Percentiles rank a stretch among this genome's conserved stretches.
Evolutionary conservation across 2,329 filamentous ascomycete species (phyloP).

Genomic region (Fusarium anthophilum): DNA sequence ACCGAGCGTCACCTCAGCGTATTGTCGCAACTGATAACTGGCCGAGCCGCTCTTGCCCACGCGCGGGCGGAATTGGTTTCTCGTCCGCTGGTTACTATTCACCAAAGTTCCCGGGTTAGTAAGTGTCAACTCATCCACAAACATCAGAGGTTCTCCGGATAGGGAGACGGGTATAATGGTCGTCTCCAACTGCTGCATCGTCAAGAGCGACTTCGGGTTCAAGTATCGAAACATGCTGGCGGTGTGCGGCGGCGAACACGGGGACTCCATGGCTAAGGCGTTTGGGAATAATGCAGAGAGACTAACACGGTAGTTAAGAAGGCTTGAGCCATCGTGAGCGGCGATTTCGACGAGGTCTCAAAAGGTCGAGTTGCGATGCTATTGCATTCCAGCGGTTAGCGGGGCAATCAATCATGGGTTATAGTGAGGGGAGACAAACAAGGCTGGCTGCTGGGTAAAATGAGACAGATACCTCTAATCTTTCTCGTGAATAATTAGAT

Average conservation of each 20-base stretch:
- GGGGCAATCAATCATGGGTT: slow-evolving; percentile 46
- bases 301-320: slow-evolving; percentile 57
- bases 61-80: slow-evolving; percentile 91
- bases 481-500: slow-evolving; percentile 4
- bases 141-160: slow-evolving; percentile 17
- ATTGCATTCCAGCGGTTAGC: slow-evolving; percentile 55
- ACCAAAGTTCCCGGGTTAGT: slow-evolving; percentile 44
- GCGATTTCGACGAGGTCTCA: slow-evolving; percentile 21
- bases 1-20: slow-evolving; percentile 95
- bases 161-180: slow-evolving; percentile 46
- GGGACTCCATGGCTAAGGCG: neutral
- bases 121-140: slow-evolving; percentile 34
- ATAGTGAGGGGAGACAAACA: slow-evolving; percentile 23
- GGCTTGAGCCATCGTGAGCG: slow-evolving; percentile 49
- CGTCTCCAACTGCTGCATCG: slow-evolving; percentile 44
- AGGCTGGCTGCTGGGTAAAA: slow-evolving; percentile 11
- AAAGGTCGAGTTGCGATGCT: slow-evolving; percentile 20
- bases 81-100: slow-evolving; percentile 82
- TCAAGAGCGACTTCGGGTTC: slow-evolving; percentile 46
- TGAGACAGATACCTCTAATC: slow-evolving; percentile 24
- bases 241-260: slow-evolving; percentile 19
- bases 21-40: slow-evolving; percentile 93
- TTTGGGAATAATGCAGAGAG: neutral
- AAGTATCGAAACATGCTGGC: slow-evolving; percentile 46
- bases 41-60: slow-evolving; percentile 87